phyloP scores from a whole-genome alignment of 1,284 basidiomycete species.

The Trichosporon coremiiforme region DNA sequence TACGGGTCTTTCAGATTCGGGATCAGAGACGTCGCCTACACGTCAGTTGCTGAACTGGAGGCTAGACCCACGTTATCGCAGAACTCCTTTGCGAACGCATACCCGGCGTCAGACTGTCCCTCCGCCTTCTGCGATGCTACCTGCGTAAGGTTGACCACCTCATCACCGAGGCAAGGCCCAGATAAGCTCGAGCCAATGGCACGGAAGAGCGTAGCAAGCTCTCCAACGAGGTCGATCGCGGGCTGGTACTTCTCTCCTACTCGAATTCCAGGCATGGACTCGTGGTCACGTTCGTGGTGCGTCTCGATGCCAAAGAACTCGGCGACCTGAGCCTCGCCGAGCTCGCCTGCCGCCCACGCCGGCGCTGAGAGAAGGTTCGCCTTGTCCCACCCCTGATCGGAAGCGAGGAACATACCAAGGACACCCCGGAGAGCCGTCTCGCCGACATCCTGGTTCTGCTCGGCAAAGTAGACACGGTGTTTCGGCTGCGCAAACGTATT shows the following conservation, averaged over 20 bases:
- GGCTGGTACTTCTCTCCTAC: slow-evolving; percentile 41
- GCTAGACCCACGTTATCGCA: slow-evolving; percentile 32
- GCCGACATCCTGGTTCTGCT: slow-evolving; percentile 23
- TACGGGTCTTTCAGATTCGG: slow-evolving; percentile 29
- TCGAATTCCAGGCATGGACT: slow-evolving; percentile 38
- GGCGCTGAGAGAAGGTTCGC: slow-evolving; percentile 33
- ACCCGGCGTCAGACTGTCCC: slow-evolving; percentile 19
- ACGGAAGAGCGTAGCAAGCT: slow-evolving; percentile 32
- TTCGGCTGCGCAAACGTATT: slow-evolving; percentile 31
- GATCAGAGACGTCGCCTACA: slow-evolving; percentile 26
- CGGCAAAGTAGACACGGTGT: slow-evolving; percentile 35
- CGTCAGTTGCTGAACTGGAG: not conserved
- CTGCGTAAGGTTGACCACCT: slow-evolving; percentile 29
- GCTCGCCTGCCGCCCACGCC: slow-evolving; percentile 33
- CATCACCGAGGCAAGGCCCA: slow-evolving; percentile 39
- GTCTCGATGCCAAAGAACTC: slow-evolving; percentile 42
- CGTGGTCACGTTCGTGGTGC: slow-evolving; percentile 42
- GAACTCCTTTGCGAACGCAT: slow-evolving; percentile 33
- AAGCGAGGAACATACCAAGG: slow-evolving; percentile 42
- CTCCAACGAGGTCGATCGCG: slow-evolving; percentile 30
- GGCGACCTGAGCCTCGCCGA: slow-evolving; percentile 34
- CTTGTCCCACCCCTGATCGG: slow-evolving; percentile 35
- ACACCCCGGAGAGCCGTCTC: slow-evolving; percentile 42
- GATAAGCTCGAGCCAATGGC: slow-evolving; percentile 29
- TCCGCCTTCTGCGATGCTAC: slow-evolving; percentile 19